Base-by-base conservation (phyloP, 108 stramenopile genomes). In the Aurantiochytrium sp. region DNA sequence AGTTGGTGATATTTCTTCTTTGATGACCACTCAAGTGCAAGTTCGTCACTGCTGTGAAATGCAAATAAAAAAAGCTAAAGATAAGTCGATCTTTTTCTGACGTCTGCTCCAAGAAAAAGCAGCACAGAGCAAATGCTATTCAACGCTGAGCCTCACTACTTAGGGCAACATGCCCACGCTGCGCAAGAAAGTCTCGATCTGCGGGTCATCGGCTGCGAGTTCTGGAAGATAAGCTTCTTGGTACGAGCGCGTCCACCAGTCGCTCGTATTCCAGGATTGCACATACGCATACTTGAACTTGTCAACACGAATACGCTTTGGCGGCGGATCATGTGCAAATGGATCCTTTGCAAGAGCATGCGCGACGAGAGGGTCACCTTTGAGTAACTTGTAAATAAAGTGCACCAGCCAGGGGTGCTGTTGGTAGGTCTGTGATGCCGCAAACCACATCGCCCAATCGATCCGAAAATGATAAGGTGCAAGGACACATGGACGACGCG, bases 371-470 rank as follows among this genome's bases (percentile, higher is more conserved):
- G 25, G 35, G 25, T 69, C 64, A 10, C 64, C 64, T 18, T 69
- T 6, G 0, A 69, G 18, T 8, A 69, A 18, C 42, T 69, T 69
- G 64, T 42, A 28, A 0, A 69, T 0, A 42, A 42, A 69, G 64
- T 69, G 64, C 64, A 69, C 64, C 25, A 69, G 64, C 64, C 64
- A 69, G 8, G 64, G 64, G 42, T 69, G 64, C 25, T 69, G 3
- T 23, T 69, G 72, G 23, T 49, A 47, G 16, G 95, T 94, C 89
- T 92, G 91, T 91, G 94, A 95, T 0, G 94, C 95, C 43, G 94
- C 88, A 72, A 95, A 95, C 95, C 95, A 95, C 60, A 95, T 93
- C 72, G 93, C 94, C 96, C 96, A 96, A 88, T 96, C 96, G 23
- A 96, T 90, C 16, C 95, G 92, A 83, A 95, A 94, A 89, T 96